phyloP scores from a whole-genome alignment of 768 basidiomycete genomes.

The Suillus fuscotomentosus region DNA sequence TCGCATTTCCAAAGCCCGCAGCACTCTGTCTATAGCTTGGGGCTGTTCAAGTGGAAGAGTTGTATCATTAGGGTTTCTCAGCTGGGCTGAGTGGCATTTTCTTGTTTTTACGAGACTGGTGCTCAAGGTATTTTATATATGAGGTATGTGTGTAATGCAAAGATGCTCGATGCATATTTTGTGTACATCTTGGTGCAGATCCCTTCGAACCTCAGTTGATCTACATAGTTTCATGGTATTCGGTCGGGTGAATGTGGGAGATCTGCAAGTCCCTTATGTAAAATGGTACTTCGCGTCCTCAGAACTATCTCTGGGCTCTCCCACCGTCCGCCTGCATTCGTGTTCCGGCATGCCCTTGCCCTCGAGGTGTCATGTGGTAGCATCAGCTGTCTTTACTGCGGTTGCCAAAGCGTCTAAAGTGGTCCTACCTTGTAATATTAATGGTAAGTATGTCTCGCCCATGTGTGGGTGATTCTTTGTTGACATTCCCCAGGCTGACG shows the following conservation, averaged over 20 bases:
- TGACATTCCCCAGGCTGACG: background rate
- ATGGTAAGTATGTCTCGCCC: background rate
- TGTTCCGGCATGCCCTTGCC: background rate
- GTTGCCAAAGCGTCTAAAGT: background rate
- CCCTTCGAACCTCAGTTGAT: background rate
- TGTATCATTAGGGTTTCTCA: background rate
- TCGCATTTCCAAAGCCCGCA: conserved; percentile 47
- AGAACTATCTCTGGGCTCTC: background rate
- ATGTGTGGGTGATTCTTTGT: background rate
- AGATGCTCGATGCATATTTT: conserved; percentile 11
- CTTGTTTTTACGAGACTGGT: conserved; percentile 10
- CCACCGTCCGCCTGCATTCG: background rate
- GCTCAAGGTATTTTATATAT: conserved; percentile 5
- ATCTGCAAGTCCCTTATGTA: background rate
- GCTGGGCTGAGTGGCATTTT: conserved; percentile 8
- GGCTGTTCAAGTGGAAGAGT: background rate
- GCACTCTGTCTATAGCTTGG: conserved; percentile 23
- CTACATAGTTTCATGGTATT: background rate
- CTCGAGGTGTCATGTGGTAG: background rate
- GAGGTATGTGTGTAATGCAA: conserved; percentile 1
- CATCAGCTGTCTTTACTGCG: background rate
- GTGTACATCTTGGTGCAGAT: background rate
- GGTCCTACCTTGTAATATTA: background rate
- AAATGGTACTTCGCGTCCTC: background rate
- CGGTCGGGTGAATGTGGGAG: background rate